phyloP scores from a whole-genome alignment of 2,329 filamentous ascomycete species.

The Teratosphaeria epicoccoides region DNA sequence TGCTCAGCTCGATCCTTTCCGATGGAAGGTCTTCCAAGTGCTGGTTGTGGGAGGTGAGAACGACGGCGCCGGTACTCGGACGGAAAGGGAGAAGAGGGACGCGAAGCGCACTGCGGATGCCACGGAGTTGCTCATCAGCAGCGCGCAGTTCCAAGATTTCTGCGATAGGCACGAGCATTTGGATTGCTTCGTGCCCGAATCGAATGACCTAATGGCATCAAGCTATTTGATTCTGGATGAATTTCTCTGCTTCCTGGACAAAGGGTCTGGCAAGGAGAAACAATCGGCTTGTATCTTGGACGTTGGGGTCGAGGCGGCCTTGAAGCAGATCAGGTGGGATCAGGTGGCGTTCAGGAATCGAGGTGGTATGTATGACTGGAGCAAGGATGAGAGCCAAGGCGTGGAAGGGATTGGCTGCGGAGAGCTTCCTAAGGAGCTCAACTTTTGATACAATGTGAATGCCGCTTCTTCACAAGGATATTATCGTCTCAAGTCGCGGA shows the following conservation, averaged over 20 bases:
- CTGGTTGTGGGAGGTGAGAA: conserved; percentile 46
- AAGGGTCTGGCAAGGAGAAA: conserved; percentile 24
- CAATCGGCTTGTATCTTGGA: conserved; percentile 33
- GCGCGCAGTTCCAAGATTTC: conserved; percentile 38
- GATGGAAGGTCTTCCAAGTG: conserved; percentile 48
- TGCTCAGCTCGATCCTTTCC: conserved; percentile 34
- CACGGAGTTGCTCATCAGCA: conserved; percentile 35
- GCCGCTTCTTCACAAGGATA: too few relatives aligned
- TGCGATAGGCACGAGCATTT: conserved; percentile 35
- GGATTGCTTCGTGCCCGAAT: conserved; percentile 38
- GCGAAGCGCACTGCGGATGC: conserved; percentile 26
- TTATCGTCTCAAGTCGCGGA: too few relatives aligned
- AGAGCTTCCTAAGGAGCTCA: conserved; percentile 4
- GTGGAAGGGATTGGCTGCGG: conserved; percentile 4
- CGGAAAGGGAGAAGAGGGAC: background rate
- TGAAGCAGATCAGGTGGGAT: conserved; percentile 39
- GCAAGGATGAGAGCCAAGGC: background rate
- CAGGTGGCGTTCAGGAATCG: conserved; percentile 33
- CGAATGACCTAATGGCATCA: conserved; percentile 41
- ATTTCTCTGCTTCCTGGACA: conserved; percentile 41
- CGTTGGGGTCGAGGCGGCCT: conserved; percentile 37
- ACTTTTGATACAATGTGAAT: conserved; percentile 5
- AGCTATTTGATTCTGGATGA: conserved; percentile 45
- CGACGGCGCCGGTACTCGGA: conserved; percentile 26
- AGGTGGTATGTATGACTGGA: conserved; percentile 43